Conservation (phyloP, 192 early-diverging fungal genomes). For the Coemansia aciculifera region DNA sequence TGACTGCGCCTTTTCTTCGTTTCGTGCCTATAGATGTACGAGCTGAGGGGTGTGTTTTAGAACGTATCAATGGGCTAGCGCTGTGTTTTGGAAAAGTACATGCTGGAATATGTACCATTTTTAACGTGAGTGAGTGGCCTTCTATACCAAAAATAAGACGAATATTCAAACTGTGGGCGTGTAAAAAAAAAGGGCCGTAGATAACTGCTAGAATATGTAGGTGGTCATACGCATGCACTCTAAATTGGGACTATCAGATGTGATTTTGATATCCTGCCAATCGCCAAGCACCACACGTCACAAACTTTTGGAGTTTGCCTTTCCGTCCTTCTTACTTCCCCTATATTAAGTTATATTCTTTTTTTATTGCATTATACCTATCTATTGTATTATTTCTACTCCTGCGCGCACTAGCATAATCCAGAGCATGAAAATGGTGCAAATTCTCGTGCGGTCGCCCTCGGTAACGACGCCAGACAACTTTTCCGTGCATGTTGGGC, state of each 20-base stretch:
- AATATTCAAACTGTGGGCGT: background rate
- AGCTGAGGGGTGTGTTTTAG: background rate
- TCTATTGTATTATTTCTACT: background rate
- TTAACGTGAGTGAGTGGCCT: background rate
- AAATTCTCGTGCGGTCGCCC: slow-evolving; percentile 40
- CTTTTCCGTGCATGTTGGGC: slow-evolving; percentile 22
- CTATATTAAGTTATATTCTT: background rate
- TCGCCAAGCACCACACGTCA: background rate
- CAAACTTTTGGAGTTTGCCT: background rate
- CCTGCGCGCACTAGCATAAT: background rate
- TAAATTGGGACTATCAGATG: background rate
- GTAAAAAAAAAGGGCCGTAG: background rate
- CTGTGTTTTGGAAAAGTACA: background rate
- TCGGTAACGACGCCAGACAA: slow-evolving; percentile 37
- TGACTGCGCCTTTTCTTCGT: slow-evolving; percentile 98
- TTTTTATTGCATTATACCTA: background rate
- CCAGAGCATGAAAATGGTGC: slow-evolving; percentile 2
- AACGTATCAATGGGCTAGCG: background rate
- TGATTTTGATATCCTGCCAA: background rate
- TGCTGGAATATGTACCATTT: background rate
- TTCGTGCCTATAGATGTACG: slow-evolving; percentile 69
- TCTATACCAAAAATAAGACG: background rate
- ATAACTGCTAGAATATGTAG: background rate
- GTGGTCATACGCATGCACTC: background rate
- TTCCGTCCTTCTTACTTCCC: too few species aligned